These are phyloP conservation scores for Rhodofomes roseus DNA, from an alignment of 1,284 basidiomycete genomes.

Conservation along the genomic window DNA sequence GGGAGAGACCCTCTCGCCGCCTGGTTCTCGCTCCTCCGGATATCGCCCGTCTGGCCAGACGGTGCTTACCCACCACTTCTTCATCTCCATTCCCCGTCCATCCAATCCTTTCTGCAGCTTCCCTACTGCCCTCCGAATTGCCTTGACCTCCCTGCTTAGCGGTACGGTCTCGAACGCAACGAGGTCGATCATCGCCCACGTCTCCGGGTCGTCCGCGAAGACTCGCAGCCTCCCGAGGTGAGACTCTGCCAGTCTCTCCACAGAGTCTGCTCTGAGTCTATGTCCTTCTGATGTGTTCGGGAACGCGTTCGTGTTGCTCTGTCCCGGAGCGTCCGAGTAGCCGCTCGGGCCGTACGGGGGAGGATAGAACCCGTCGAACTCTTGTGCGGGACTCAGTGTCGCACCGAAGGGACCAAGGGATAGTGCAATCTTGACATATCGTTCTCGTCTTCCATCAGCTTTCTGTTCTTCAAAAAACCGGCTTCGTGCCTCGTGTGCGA, in stretches of 20 bases:
- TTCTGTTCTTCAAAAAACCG: slow-evolving; percentile 29
- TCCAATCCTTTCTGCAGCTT: slow-evolving; percentile 29
- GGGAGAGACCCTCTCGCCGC: slow-evolving; percentile 26
- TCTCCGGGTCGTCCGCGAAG: slow-evolving; percentile 43
- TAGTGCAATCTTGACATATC: slow-evolving; percentile 48
- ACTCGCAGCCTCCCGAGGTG: slow-evolving; percentile 63
- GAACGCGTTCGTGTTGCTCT: slow-evolving; percentile 43
- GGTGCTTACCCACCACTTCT: slow-evolving; percentile 78
- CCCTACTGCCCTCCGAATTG: slow-evolving; percentile 61
- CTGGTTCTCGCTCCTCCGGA: slow-evolving; percentile 36
- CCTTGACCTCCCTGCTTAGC: slow-evolving; percentile 59
- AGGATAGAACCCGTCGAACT: slow-evolving; percentile 73
- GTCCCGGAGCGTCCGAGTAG: slow-evolving; percentile 23
- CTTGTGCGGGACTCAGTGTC: slow-evolving; percentile 62
- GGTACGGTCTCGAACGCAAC: slow-evolving; percentile 83
- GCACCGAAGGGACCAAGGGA: slow-evolving; percentile 77
- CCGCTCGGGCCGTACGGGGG: slow-evolving; percentile 66
- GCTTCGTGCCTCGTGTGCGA: slow-evolving; percentile 46
- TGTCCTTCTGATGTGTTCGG: slow-evolving; percentile 25
- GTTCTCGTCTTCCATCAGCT: not conserved
- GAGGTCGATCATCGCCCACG: slow-evolving; percentile 59
- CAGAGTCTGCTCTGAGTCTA: slow-evolving; percentile 32
- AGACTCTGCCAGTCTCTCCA: slow-evolving; percentile 57
- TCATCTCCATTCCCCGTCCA: slow-evolving; percentile 28
- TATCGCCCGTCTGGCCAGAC: slow-evolving; percentile 58